phyloP scores from a whole-genome alignment of 2,329 filamentous ascomycete species.

The Cordyceps farinosa region DNA sequence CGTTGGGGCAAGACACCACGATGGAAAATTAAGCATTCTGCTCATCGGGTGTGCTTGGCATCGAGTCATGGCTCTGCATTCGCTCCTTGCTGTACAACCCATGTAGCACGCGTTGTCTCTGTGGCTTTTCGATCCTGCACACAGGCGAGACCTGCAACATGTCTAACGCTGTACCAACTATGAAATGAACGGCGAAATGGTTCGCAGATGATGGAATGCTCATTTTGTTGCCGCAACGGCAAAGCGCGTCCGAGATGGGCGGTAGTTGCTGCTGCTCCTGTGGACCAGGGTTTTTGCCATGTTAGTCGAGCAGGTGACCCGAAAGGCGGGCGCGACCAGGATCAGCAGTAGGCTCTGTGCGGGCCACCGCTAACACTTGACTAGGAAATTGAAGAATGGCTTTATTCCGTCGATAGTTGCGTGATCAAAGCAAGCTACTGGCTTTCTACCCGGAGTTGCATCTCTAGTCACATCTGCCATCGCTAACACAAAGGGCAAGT shows the following conservation, averaged over 20 bases:
- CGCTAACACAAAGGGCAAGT: background rate
- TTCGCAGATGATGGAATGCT: constrained; percentile 3
- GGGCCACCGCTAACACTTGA: background rate
- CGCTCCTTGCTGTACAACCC: background rate
- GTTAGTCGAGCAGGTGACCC: background rate
- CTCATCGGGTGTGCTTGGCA: background rate
- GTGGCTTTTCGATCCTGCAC: constrained; percentile 5
- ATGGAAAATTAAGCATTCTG: background rate
- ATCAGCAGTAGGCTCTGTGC: background rate
- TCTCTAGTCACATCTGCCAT: background rate
- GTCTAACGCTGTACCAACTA: constrained; percentile 14
- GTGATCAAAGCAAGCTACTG: background rate
- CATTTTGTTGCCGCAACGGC: no score
- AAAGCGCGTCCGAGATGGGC: background rate
- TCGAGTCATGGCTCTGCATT: constrained; percentile 14
- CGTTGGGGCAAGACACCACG: constrained; percentile 2
- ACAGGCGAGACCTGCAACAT: constrained; percentile 17
- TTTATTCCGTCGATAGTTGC: background rate
- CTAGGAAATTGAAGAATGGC: background rate
- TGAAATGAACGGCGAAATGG: background rate
- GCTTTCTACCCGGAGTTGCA: background rate
- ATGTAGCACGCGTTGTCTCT: constrained; percentile 7
- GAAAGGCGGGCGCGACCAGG: background rate
- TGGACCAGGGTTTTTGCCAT: background rate
- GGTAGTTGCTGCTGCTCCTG: background rate